phyloP scores from a whole-genome alignment of 768 basidiomycete genomes.

The Panellus pusillus region DNA sequence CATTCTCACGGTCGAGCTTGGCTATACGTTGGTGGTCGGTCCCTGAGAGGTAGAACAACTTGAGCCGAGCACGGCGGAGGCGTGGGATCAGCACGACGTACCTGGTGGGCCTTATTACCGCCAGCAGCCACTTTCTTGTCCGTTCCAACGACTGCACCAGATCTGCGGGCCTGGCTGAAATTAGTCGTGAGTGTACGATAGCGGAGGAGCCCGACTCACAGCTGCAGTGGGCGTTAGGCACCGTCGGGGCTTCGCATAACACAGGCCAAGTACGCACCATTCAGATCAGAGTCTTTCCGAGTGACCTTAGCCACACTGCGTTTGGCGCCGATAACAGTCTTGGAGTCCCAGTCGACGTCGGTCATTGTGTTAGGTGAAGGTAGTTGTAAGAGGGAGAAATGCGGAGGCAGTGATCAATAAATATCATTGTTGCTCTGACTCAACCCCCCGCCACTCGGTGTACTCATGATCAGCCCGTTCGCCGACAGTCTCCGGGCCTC shows the following conservation, averaged over 20 bases:
- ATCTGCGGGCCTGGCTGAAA: constrained; percentile 61
- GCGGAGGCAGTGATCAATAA: background rate
- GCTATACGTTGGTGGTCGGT: constrained; percentile 93
- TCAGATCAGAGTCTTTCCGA: constrained; percentile 58
- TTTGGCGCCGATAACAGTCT: constrained; percentile 72
- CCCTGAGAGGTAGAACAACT: constrained; percentile 41
- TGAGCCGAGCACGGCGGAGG: background rate
- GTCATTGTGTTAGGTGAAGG: constrained; percentile 33
- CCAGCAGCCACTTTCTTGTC: constrained; percentile 77
- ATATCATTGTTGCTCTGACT: background rate
- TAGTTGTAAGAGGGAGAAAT: background rate
- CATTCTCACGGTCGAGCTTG: constrained; percentile 93
- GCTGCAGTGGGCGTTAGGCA: constrained; percentile 39
- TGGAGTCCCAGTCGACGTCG: constrained; percentile 71
- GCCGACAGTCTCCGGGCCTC: no score
- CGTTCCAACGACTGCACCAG: constrained; percentile 75
- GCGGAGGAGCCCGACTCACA: constrained; percentile 39
- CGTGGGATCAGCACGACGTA: constrained; percentile 30
- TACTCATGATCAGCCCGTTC: no score
- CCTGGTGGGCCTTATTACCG: constrained; percentile 75
- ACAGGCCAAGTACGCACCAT: constrained; percentile 39
- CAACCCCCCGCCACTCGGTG: no score
- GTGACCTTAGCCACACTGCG: constrained; percentile 61
- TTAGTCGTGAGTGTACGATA: background rate
- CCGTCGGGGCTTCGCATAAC: background rate